Evolutionary conservation across 139 green algal species (phyloP), one percentile per base, ranked within the genome.

Genomic region (Chlamydomonas applanata): DNA sequence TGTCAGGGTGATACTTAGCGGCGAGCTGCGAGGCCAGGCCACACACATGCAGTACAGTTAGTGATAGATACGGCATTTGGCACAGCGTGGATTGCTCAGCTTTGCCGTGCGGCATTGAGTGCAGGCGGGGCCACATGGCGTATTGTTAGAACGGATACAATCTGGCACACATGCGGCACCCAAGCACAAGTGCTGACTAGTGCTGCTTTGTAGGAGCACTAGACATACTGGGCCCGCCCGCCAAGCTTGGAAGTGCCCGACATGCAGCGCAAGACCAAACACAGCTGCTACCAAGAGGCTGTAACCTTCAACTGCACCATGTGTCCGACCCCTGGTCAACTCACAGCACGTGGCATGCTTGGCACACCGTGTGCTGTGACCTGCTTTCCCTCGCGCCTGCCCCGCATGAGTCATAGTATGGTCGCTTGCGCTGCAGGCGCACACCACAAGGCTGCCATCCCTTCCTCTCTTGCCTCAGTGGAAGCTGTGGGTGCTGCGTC

Each of bases 1-100:
- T 89, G 68, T 91, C 79, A 3, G 72, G 78, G 81, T 91, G 73
- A n/a, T 46, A 91, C 64, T 91, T 93, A 72, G 93, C 88, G 73
- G 87, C 82, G 64, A 80, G 4, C 24, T 27, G 59, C 52, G 61
- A 7, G 9, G 32, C 4, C 29, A 44, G 24, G 17, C n/a, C n/a
- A n/a, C n/a, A n/a, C 20, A 53, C 7, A 4, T 9, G 59, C 35
- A 70, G n/a, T 25, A 7, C n/a, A 44, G 17, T n/a, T 22, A 32
- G 54, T 56, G 63, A 13, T 56, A 11, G 19, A 63, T 9, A 17
- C 27, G n/a, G n/a, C n/a, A n/a, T n/a, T n/a, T n/a, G n/a, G n/a
- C n/a, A n/a, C n/a, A n/a, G n/a, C n/a, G n/a, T n/a, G n/a, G n/a
- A n/a, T n/a, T n/a, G n/a, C n/a, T n/a, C n/a, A n/a, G n/a, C n/a